A percentile compares a stretch with the other conserved stretches of the same genome.
These are phyloP conservation scores for Russula emetica DNA, from an alignment of 768 basidiomycete genomes.

Conservation along the genomic window DNA sequence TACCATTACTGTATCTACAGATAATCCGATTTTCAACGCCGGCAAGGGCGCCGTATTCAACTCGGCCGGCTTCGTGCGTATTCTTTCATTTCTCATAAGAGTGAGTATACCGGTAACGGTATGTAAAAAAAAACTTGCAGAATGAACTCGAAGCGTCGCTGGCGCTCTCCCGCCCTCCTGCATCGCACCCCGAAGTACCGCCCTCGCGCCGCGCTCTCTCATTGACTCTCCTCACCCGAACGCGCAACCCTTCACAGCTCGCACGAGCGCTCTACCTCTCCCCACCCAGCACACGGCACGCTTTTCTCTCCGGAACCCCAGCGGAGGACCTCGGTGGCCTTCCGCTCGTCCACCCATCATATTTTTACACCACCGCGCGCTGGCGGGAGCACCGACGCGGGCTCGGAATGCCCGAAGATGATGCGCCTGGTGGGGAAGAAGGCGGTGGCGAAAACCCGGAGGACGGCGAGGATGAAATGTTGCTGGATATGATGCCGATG, in stretches of 20 bases:
- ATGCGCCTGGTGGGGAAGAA: slow-evolving; percentile 42
- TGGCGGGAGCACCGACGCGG: slow-evolving; percentile 77
- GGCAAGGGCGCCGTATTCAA: slow-evolving; percentile 85
- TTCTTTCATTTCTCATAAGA: background rate
- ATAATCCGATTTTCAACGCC: slow-evolving; percentile 73
- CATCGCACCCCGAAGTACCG: slow-evolving; percentile 56
- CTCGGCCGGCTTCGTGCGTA: slow-evolving; percentile 62
- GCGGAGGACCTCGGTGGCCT: slow-evolving; percentile 59
- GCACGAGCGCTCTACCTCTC: slow-evolving; percentile 66
- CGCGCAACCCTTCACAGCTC: slow-evolving; percentile 70
- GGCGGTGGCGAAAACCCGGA: slow-evolving; percentile 28
- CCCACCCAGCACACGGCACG: slow-evolving; percentile 58
- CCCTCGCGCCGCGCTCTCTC: slow-evolving; percentile 57
- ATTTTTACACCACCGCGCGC: slow-evolving; percentile 69
- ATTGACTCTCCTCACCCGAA: slow-evolving; percentile 59
- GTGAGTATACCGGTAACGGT: background rate
- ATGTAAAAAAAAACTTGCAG: slow-evolving; percentile 37
- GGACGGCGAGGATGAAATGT: slow-evolving; percentile 28
- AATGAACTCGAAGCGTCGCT: slow-evolving; percentile 79
- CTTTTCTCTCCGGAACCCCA: slow-evolving; percentile 62
- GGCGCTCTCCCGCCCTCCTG: slow-evolving; percentile 76
- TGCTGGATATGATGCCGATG: slow-evolving; percentile 58
- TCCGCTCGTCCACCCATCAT: slow-evolving; percentile 63
- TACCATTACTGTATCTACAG: slow-evolving; percentile 36
- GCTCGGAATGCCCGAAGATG: slow-evolving; percentile 68